These are phyloP conservation scores for Trametes sp. DNA, from an alignment of 1,284 basidiomycete genomes.

Conservation along the genomic window DNA sequence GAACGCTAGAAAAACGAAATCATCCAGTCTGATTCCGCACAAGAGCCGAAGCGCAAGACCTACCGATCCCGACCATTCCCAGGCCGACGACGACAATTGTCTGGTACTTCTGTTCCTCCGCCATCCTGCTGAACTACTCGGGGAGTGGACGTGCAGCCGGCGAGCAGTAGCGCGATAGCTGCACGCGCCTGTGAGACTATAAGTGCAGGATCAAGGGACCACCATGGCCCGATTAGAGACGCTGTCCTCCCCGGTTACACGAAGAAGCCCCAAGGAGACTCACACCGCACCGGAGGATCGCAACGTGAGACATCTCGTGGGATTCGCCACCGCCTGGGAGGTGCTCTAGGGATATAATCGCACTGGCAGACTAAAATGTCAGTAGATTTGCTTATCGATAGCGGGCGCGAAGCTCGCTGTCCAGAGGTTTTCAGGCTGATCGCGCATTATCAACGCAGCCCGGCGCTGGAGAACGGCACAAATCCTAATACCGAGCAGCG, in stretches of 20 bases:
- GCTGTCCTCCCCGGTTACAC: not conserved
- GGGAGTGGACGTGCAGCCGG: too few relatives aligned
- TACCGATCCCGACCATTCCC: conserved; percentile 76
- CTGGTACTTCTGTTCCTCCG: conserved; percentile 22
- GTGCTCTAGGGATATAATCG: too few relatives aligned
- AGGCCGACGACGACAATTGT: conserved; percentile 65
- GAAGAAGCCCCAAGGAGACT: not conserved
- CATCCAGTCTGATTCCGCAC: not conserved
- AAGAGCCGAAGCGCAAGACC: conserved; percentile 21
- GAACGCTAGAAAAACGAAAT: conserved; percentile 49
- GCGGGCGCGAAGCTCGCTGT: not conserved
- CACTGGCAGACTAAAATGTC: too few relatives aligned
- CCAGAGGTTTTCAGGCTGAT: too few relatives aligned
- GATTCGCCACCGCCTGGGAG: not conserved
- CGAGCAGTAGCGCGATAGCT: not conserved
- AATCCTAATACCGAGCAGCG: not conserved
- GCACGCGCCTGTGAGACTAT: not conserved
- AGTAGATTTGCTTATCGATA: not conserved
- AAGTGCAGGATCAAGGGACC: not conserved
- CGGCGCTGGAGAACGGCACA: not conserved
- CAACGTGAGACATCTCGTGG: conserved; percentile 4
- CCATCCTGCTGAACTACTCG: not conserved
- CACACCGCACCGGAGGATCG: not conserved
- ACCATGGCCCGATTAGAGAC: not conserved
- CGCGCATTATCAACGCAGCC: not conserved